phyloP scores from a whole-genome alignment of 495 filamentous ascomycete genomes.

The Copromyces sp. region DNA sequence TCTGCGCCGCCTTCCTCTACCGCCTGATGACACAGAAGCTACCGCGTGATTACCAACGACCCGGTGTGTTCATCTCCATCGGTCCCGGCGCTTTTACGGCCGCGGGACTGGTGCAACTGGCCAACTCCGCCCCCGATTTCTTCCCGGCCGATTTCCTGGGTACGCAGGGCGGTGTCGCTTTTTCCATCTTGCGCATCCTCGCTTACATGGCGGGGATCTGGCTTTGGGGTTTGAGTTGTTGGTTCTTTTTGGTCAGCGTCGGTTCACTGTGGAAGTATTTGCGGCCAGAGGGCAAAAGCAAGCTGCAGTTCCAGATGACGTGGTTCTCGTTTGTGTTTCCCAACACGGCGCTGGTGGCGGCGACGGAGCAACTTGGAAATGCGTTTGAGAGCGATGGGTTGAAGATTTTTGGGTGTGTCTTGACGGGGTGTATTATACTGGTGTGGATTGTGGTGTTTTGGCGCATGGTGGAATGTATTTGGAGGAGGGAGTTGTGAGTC shows the following conservation, averaged over 20 bases:
- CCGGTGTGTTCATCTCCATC: slow-evolving; percentile 77
- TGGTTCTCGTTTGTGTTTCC: slow-evolving; percentile 88
- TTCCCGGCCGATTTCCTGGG: slow-evolving; percentile 31
- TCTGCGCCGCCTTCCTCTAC: slow-evolving; percentile 78
- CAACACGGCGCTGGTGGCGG: slow-evolving; percentile 64
- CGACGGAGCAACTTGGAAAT: slow-evolving; percentile 60
- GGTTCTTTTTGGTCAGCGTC: slow-evolving; percentile 76
- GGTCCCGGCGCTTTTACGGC: slow-evolving; percentile 75
- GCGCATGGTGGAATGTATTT: slow-evolving; percentile 61
- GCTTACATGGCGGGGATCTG: slow-evolving; percentile 51
- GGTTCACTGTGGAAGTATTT: slow-evolving; percentile 68
- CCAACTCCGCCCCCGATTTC: slow-evolving; percentile 26
- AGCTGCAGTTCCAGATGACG: slow-evolving; percentile 73
- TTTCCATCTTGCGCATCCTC: slow-evolving; percentile 30
- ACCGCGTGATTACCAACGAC: slow-evolving; percentile 62
- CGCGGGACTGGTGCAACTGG: slow-evolving; percentile 47
- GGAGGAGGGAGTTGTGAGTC: slow-evolving; percentile 38
- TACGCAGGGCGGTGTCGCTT: slow-evolving; percentile 17
- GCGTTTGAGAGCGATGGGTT: slow-evolving; percentile 53
- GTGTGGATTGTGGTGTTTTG: slow-evolving; percentile 60
- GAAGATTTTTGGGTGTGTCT: slow-evolving; percentile 55
- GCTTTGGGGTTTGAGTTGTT: slow-evolving; percentile 77
- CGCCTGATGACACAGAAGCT: slow-evolving; percentile 88
- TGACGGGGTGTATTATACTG: slow-evolving; percentile 51
- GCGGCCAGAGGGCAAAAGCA: slow-evolving; percentile 30